phyloP scores from a whole-genome alignment of 148 eudicot genomes.

The Polygonum maritimum region DNA sequence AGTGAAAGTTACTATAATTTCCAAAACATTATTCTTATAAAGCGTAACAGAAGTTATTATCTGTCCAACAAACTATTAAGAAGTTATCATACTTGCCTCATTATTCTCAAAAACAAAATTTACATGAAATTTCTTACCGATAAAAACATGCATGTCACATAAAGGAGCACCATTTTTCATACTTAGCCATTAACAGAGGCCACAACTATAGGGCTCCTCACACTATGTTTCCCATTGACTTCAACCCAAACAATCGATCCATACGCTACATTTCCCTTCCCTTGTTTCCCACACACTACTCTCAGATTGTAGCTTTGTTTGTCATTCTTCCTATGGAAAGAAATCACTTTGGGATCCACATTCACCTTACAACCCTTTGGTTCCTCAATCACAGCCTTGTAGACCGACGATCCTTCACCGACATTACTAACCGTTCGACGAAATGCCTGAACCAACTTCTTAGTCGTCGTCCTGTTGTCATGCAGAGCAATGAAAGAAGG shows the following conservation, averaged over 20 bases:
- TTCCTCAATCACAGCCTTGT: constrained; percentile 17
- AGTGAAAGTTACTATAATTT: too few relatives aligned
- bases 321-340: constrained; percentile 18
- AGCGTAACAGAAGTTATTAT: too few relatives aligned
- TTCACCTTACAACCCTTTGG: constrained; percentile 16
- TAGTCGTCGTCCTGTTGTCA: constrained; percentile 7
- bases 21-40: background rate
- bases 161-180: background rate
- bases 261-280: background rate
- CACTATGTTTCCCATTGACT: constrained; percentile 20
- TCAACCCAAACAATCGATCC: constrained; percentile 31
- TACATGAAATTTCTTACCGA: background rate
- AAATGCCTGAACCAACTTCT: constrained; percentile 11
- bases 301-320: constrained; percentile 21
- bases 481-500: constrained; percentile 26
- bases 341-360: constrained; percentile 20
- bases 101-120: background rate
- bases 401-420: background rate
- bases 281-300: constrained; percentile 13
- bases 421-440: constrained; percentile 25
- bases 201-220: constrained; percentile 34
- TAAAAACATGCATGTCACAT: background rate
- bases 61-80: background rate
- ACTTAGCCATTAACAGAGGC: constrained; percentile 10
- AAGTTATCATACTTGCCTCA: background rate